phyloP scores from a whole-genome alignment of 805 yeast species.

The Starmerella sirachaensis region DNA sequence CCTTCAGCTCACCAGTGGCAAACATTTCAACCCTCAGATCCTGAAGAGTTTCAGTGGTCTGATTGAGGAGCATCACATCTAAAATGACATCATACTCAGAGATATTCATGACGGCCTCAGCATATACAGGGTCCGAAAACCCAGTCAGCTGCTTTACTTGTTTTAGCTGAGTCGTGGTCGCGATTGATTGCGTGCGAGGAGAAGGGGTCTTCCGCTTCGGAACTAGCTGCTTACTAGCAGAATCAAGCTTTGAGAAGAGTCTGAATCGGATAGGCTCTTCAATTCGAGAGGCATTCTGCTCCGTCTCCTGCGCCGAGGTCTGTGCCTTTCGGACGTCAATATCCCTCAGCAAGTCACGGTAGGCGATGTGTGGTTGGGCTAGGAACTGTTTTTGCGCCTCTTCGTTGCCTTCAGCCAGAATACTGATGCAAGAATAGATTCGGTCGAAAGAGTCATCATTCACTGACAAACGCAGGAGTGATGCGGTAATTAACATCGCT shows the following conservation, averaged over 20 bases:
- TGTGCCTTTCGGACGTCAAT: slow-evolving; percentile 29
- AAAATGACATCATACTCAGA: slow-evolving; percentile 93
- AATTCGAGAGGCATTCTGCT: slow-evolving; percentile 37
- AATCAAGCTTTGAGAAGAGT: slow-evolving; percentile 15
- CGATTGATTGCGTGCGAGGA: neutral
- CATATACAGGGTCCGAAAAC: slow-evolving; percentile 93
- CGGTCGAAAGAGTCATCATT: slow-evolving; percentile 98
- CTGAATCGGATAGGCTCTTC: slow-evolving; percentile 23
- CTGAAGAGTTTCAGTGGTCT: slow-evolving; percentile 77
- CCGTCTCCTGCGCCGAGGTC: slow-evolving; percentile 31
- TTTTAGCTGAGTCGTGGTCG: slow-evolving; percentile 57
- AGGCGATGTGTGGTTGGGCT: slow-evolving; percentile 79
- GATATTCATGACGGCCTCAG: slow-evolving; percentile 92
- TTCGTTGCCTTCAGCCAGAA: slow-evolving; percentile 47
- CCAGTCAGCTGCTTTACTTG: slow-evolving; percentile 94
- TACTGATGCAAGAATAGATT: slow-evolving; percentile 73
- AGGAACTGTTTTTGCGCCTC: slow-evolving; percentile 56
- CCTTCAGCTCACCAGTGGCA: slow-evolving; percentile 89
- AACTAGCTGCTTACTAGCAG: neutral
- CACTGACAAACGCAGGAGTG: slow-evolving; percentile 70
- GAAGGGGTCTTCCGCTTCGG: neutral
- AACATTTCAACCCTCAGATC: slow-evolving; percentile 91
- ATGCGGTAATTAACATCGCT: slow-evolving; percentile 84
- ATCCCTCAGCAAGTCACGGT: slow-evolving; percentile 51
- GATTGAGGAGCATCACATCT: slow-evolving; percentile 89